Evolutionary conservation across 164 flowering plant species (phyloP), one percentile per base, ranked within the genome.

Genomic region (Taxillus chinensis): DNA sequence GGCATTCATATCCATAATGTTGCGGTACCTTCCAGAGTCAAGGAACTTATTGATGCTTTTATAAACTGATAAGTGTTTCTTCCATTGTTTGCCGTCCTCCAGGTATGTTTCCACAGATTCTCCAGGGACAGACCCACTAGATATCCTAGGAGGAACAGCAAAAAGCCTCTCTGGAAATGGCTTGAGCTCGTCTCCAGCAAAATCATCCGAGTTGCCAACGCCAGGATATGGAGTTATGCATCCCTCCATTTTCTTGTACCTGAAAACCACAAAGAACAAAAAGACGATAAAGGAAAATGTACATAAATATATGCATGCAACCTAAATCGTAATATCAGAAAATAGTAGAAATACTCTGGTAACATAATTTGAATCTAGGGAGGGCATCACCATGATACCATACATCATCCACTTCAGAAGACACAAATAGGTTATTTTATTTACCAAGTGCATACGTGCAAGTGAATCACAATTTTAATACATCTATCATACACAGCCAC

Each of bases 1-100:
- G 10, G 99, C 95, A 64, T 95, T 95, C 97, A 91, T 91, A 85
- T 95, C 99, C 95, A 95, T 80, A 38, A 93, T 66, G 68, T 93
- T 95, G 39, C 99, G 66, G 70, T 75, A 89, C 45, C 83, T 63
- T 60, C 96, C 95, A 62, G 74, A 75, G 0, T 70, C 12, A 4
- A 95, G 57, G 1, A 80, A 68, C 14, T 64, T 57, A 41, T 84
- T 75, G 3, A 87, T 72, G 39, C 55, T 55, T 57, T 81, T 89
- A 78, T 91, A 95, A 52, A 82, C 75, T 3, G 78, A 8, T 41
- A 95, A 75, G 27, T 95, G 76, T 8, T 81, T 77, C 68, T 82
- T 87, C 99, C 99, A 95, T 17, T 83, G 41, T 42, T 77, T 73
- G 48, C 87, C 86, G 63, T 95, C 93, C 62, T 83, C 86, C 61